Evolutionary conservation across 352 stramenopile species (phyloP).

Genomic region (Pythium aquatile): DNA sequence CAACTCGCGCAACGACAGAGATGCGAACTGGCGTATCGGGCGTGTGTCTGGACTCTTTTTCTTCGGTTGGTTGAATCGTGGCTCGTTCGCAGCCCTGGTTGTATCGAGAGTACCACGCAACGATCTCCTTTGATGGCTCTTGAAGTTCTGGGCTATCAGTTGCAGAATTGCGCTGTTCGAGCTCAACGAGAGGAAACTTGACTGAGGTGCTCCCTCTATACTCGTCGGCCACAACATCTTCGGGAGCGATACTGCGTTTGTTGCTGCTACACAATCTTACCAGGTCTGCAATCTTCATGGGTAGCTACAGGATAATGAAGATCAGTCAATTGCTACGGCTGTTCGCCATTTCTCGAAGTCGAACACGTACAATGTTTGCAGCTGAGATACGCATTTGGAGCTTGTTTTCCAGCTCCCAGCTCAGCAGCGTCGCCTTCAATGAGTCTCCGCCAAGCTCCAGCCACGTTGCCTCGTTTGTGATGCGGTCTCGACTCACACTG

Average conservation of each 20-base stretch:
- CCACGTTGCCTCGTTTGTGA: slow-evolving; percentile 25
- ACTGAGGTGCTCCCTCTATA: too few species aligned
- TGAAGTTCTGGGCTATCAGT: background rate
- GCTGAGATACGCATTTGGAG: slow-evolving; percentile 20
- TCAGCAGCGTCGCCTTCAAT: slow-evolving; percentile 44
- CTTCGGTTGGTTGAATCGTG: background rate
- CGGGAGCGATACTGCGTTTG: background rate
- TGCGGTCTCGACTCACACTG: background rate
- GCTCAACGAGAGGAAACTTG: too few species aligned
- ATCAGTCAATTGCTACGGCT: background rate
- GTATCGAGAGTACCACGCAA: slow-evolving; percentile 14
- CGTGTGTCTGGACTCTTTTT: background rate
- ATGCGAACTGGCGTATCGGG: slow-evolving; percentile 14
- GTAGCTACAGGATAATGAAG: background rate
- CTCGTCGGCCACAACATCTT: background rate
- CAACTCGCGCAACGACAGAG: slow-evolving; percentile 24
- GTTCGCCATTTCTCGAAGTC: too few species aligned
- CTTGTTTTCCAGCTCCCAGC: slow-evolving; percentile 36
- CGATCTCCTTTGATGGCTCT: background rate
- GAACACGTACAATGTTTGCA: slow-evolving; percentile 27
- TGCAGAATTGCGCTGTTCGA: background rate
- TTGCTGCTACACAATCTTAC: background rate
- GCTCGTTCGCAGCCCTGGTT: background rate
- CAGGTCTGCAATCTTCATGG: slow-evolving; percentile 6
- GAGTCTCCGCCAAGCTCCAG: slow-evolving; percentile 54